Percentiles rank a stretch among this genome's conserved stretches.
These are phyloP conservation scores for Teunomyces funiuensis DNA, from an alignment of 805 yeast species.

Conservation along the genomic window DNA sequence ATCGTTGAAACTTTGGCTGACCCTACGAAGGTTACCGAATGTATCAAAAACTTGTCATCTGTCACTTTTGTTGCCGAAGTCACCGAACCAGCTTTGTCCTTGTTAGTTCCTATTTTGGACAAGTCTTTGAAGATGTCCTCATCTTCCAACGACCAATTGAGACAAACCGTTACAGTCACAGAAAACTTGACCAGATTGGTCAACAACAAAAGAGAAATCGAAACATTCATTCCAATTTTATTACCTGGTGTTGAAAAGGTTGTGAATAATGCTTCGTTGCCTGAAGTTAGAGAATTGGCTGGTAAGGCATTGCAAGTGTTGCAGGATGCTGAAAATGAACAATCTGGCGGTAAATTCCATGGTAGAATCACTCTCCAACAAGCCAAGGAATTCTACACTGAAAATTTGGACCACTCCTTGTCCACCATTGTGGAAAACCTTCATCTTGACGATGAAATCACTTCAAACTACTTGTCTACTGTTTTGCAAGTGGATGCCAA, in stretches of 20 bases:
- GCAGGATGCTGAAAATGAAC: conserved; percentile 72
- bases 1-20: conserved; percentile 88
- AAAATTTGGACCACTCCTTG: conserved; percentile 15
- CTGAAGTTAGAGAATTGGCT: conserved; percentile 95
- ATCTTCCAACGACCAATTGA: conserved; percentile 90
- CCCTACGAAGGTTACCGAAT: conserved; percentile 83
- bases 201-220: conserved; percentile 89
- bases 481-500: conserved; percentile 42
- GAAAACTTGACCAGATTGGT: conserved; percentile 95
- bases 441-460: conserved; percentile 33
- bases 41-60: conserved; percentile 84
- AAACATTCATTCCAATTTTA: conserved; percentile 78
- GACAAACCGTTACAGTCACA: conserved; percentile 94
- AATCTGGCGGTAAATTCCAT: conserved; percentile 69
- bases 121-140: conserved; percentile 85
- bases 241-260: conserved; percentile 92
- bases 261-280: conserved; percentile 84
- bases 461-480: conserved; percentile 47
- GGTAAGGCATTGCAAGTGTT: conserved; percentile 80
- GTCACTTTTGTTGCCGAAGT: conserved; percentile 98
- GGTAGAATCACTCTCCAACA: conserved; percentile 65
- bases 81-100: conserved; percentile 89
- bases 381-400: conserved; percentile 45
- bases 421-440: conserved; percentile 12
- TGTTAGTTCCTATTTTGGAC: conserved; percentile 87